phyloP scores from a whole-genome alignment of 352 stramenopile species.

The Plasmopara viticola region DNA sequence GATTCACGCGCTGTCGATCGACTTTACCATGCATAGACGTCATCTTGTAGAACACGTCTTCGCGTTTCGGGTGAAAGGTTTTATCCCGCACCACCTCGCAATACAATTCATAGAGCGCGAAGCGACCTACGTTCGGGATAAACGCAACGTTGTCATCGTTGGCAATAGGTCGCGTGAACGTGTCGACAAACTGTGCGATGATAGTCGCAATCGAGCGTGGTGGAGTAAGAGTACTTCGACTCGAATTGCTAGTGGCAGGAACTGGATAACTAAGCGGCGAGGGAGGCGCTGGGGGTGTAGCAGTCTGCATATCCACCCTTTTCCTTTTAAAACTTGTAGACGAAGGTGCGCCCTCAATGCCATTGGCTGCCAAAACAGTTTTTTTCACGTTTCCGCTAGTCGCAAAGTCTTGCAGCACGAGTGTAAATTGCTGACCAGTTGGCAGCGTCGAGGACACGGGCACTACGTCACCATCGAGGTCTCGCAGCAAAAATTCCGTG shows the following conservation, averaged over 20 bases:
- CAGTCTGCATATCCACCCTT: conserved; percentile 8
- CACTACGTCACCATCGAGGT: conserved; percentile 41
- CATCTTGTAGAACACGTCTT: conserved; percentile 62
- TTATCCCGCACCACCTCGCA: conserved; percentile 27
- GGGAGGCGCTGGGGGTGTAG: not conserved
- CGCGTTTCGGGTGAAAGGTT: conserved; percentile 33
- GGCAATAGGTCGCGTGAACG: conserved; percentile 42
- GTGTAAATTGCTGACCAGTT: conserved; percentile 22
- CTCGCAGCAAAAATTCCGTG: conserved; percentile 34
- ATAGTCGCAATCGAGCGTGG: conserved; percentile 24
- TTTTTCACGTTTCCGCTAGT: not conserved
- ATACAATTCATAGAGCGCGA: conserved; percentile 43
- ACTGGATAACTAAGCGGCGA: not conserved
- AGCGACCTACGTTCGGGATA: conserved; percentile 42
- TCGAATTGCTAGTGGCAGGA: not conserved
- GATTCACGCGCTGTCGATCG: conserved; percentile 45
- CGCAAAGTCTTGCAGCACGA: conserved; percentile 18
- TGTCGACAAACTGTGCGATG: conserved; percentile 41
- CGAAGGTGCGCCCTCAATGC: conserved; percentile 5
- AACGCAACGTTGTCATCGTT: conserved; percentile 61
- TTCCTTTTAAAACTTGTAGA: conserved; percentile 13
- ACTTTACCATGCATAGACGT: conserved; percentile 51
- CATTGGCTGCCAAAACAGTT: conserved; percentile 6
- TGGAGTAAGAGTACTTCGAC: not conserved
- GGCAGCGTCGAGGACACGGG: conserved; percentile 32